Percentiles rank a stretch among this genome's conserved stretches.
These are phyloP conservation scores for Parathielavia appendiculata DNA, from an alignment of 495 filamentous ascomycete genomes.

Conservation along the genomic window DNA sequence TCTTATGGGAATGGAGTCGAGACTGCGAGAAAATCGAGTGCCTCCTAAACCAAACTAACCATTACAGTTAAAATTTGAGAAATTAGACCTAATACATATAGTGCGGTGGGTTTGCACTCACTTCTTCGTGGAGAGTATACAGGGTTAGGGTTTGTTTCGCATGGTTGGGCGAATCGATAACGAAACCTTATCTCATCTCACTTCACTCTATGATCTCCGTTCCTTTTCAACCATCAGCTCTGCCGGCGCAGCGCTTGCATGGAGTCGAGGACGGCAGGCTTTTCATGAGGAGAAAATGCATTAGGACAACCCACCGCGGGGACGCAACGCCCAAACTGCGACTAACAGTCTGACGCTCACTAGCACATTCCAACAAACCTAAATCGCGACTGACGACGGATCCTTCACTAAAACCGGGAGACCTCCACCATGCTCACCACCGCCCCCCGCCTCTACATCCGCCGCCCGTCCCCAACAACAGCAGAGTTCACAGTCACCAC, in stretches of 20 bases:
- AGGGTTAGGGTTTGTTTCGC: not conserved
- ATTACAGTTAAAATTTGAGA: slow-evolving; percentile 39
- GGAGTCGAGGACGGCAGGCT: not conserved
- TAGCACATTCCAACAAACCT: not conserved
- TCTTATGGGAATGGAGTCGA: slow-evolving; percentile 46
- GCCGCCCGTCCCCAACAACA: slow-evolving; percentile 79
- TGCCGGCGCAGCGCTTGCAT: not conserved
- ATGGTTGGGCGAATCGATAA: not conserved
- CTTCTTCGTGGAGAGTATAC: not conserved
- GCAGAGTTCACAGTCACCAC: slow-evolving; percentile 81
- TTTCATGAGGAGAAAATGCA: not conserved
- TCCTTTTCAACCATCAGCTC: not conserved
- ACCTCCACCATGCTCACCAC: slow-evolving; percentile 47
- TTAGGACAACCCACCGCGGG: not conserved
- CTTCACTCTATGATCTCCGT: not conserved
- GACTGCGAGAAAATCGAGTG: slow-evolving; percentile 42
- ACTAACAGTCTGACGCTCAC: not conserved
- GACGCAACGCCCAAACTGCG: not conserved
- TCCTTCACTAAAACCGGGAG: not conserved
- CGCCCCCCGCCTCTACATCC: slow-evolving; percentile 53
- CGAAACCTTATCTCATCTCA: not conserved
- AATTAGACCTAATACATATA: slow-evolving; percentile 25
- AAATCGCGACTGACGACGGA: not conserved
- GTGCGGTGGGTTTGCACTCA: not conserved
- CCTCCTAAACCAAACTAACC: slow-evolving; percentile 45